phyloP scores from a whole-genome alignment of 1,284 basidiomycete species.

The Heliocybe sulcata region DNA sequence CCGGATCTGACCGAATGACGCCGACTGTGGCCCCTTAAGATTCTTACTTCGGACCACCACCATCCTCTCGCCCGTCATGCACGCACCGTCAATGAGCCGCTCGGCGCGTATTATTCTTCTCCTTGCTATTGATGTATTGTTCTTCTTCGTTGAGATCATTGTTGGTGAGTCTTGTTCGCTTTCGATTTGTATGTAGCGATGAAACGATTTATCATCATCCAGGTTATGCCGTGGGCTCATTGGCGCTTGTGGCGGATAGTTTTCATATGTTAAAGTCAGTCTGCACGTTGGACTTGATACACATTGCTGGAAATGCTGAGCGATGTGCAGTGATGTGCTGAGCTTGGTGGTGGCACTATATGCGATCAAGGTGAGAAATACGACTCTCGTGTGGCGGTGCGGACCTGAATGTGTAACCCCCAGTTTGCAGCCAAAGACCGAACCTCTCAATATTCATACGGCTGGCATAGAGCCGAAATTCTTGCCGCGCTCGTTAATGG shows the following conservation, averaged over 20 bases:
- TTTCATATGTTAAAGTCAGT: slow-evolving; percentile 97
- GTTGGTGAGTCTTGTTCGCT: slow-evolving; percentile 43
- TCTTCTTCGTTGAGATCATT: slow-evolving; percentile 92
- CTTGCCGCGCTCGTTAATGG: slow-evolving; percentile 94
- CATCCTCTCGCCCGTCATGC: slow-evolving; percentile 27
- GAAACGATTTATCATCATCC: slow-evolving; percentile 7
- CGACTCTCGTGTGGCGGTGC: slow-evolving; percentile 7
- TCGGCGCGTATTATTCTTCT: slow-evolving; percentile 75
- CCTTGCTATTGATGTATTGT: slow-evolving; percentile 79
- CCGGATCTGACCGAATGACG: background rate
- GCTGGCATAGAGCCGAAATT: slow-evolving; percentile 99
- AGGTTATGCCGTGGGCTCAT: slow-evolving; percentile 92
- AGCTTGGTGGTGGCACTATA: slow-evolving; percentile 94
- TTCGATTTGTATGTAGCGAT: slow-evolving; percentile 1
- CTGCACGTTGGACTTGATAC: slow-evolving; percentile 5
- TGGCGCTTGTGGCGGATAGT: slow-evolving; percentile 93
- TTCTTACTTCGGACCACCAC: slow-evolving; percentile 1
- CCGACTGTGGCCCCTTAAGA: background rate
- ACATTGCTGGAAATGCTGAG: slow-evolving; percentile 7
- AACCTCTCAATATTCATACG: slow-evolving; percentile 78
- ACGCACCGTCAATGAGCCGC: slow-evolving; percentile 44
- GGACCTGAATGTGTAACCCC: slow-evolving; percentile 5
- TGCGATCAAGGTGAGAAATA: slow-evolving; percentile 75
- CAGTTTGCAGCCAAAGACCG: slow-evolving; percentile 50
- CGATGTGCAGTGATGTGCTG: slow-evolving; percentile 75